phyloP scores from a whole-genome alignment of 2,329 filamentous ascomycete species.

The Chaetomiaceae sp. region DNA sequence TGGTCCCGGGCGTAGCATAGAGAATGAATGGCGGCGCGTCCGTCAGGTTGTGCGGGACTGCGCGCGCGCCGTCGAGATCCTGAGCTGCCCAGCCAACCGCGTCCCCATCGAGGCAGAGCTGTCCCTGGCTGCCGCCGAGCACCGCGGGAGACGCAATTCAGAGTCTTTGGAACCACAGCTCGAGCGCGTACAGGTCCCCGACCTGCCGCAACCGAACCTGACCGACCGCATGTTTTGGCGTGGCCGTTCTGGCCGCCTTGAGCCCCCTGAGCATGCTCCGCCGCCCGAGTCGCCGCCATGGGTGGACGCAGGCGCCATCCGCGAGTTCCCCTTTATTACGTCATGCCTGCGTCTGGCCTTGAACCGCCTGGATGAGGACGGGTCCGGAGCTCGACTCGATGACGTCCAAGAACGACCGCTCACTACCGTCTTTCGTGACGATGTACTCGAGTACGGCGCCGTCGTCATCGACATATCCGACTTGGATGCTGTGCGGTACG shows the following conservation, averaged over 20 bases:
- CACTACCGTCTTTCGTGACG: not conserved
- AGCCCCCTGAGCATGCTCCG: not conserved
- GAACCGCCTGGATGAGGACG: not conserved
- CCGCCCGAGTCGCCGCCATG: not conserved
- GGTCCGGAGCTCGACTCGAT: not conserved
- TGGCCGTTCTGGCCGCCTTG: too few species aligned
- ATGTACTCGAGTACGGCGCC: not conserved
- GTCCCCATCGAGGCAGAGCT: not conserved
- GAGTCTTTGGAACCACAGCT: not conserved
- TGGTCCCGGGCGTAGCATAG: not conserved
- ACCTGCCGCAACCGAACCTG: not conserved
- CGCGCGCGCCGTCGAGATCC: not conserved
- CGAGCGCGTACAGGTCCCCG: not conserved
- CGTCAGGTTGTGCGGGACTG: conserved; percentile 1
- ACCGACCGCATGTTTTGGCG: not conserved
- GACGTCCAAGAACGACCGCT: not conserved
- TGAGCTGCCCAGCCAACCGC: not conserved
- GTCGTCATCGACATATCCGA: not conserved
- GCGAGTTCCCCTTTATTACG: not conserved
- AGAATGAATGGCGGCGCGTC: not conserved
- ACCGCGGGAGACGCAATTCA: not conserved
- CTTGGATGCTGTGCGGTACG: not conserved
- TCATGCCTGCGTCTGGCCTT: not conserved
- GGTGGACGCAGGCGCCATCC: not conserved
- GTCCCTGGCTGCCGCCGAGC: not conserved